A percentile compares a stretch with the other conserved stretches of the same genome.
Evolutionary conservation across 177 flowering plant genomes (phyloP).

Genomic region (Tripterygium wilfordii): DNA sequence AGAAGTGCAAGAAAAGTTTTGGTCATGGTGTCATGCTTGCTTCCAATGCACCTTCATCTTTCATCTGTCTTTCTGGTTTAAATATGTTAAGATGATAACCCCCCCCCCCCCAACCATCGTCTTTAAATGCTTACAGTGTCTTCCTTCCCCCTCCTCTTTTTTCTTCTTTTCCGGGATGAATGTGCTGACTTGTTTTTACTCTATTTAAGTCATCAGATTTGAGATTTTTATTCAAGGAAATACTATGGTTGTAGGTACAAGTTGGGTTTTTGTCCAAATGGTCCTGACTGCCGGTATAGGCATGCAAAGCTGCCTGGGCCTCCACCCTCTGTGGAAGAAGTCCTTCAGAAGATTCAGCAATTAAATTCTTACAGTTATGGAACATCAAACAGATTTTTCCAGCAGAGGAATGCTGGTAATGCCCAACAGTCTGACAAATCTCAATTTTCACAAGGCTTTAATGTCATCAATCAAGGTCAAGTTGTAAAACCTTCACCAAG

Average conservation of each 20-base stretch:
- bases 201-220: neutral
- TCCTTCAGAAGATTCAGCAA: conserved; percentile 94
- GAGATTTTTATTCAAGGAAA: neutral
- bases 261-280: conserved; percentile 99
- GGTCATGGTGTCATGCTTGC: no score
- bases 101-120: neutral
- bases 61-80: no score
- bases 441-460: conserved; percentile 48
- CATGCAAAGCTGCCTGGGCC: conserved; percentile 97
- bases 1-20: no score
- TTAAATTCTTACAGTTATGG: conserved; percentile 59
- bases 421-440: conserved; percentile 62
- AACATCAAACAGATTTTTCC: conserved; percentile 62
- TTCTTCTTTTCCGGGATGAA: neutral
- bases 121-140: neutral
- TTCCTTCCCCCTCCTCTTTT: neutral
- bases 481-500: conserved; percentile 39
- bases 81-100: no score
- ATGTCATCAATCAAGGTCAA: conserved; percentile 38
- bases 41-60: no score
- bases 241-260: conserved; percentile 70
- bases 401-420: conserved; percentile 47
- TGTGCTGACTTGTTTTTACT: neutral
- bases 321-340: conserved; percentile 94
- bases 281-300: conserved; percentile 97